These are phyloP conservation scores for Skeletonema costatum DNA, from an alignment of 108 stramenopile species.

Conservation along the genomic window DNA sequence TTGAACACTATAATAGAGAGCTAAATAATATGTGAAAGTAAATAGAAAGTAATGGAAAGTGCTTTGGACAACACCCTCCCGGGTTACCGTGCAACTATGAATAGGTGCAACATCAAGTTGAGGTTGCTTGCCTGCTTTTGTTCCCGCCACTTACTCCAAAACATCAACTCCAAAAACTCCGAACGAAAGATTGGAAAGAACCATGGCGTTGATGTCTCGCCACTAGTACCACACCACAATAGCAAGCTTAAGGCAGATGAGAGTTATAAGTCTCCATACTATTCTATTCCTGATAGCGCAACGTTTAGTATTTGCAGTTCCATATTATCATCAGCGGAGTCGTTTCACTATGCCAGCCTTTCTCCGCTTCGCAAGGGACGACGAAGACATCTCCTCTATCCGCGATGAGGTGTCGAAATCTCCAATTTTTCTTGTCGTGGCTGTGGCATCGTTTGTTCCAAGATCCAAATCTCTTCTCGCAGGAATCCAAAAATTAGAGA, in stretches of 20 bases:
- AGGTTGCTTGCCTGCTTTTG: no score
- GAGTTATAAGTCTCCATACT: background rate
- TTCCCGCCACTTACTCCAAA: no score
- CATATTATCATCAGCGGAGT: background rate
- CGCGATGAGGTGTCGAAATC: background rate
- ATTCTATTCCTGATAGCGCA: background rate
- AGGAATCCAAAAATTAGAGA: conserved; percentile 10
- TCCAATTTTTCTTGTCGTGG: conserved; percentile 17
- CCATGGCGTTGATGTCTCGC: no score
- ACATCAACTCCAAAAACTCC: no score
- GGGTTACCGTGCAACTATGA: no score
- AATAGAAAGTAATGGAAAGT: background rate
- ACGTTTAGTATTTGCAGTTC: background rate
- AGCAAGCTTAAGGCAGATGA: no score
- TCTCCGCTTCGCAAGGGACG: background rate
- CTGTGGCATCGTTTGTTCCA: conserved; percentile 16
- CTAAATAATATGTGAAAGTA: background rate
- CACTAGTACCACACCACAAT: no score
- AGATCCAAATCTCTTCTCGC: background rate
- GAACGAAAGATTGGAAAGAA: no score
- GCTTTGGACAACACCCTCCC: no score
- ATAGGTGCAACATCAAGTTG: no score
- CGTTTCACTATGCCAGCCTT: conserved; percentile 1
- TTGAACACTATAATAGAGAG: background rate
- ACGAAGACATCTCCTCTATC: conserved; percentile 5